Evolutionary conservation across 2,329 filamentous ascomycete species (phyloP).

Genomic region (Sporothrix curviconia): DNA sequence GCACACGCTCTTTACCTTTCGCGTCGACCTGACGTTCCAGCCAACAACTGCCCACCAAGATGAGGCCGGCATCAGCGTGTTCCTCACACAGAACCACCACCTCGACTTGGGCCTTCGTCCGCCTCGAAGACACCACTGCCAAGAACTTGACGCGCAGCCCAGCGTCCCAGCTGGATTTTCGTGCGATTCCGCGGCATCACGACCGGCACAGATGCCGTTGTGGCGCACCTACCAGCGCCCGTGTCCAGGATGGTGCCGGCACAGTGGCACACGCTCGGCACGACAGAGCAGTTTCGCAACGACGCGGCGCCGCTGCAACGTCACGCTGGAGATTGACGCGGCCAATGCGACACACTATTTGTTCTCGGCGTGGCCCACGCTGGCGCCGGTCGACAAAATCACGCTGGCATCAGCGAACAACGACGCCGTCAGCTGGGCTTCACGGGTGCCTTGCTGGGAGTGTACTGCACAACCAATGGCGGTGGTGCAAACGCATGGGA

Average conservation of each 20-base stretch:
- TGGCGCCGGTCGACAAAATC: conserved; percentile 26
- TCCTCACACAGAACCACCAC: conserved; percentile 49
- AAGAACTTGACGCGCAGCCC: conserved; percentile 19
- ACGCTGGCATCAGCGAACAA: conserved; percentile 30
- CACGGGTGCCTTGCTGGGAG: conserved; percentile 44
- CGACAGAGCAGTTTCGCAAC: not conserved
- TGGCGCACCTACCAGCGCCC: conserved; percentile 16
- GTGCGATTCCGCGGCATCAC: conserved; percentile 39
- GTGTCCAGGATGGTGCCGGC: conserved; percentile 33
- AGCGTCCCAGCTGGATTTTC: conserved; percentile 13
- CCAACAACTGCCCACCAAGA: conserved; percentile 31
- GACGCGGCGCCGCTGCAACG: not conserved
- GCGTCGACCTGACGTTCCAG: conserved; percentile 38
- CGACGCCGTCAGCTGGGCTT: conserved; percentile 33
- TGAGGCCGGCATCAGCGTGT: conserved; percentile 47
- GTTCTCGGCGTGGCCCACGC: conserved; percentile 32
- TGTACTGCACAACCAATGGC: conserved; percentile 48
- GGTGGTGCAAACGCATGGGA: too few relatives aligned
- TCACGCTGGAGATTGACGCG: conserved; percentile 38
- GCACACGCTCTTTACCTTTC: conserved; percentile 47
- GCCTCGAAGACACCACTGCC: conserved; percentile 28
- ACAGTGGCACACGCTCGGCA: conserved; percentile 28
- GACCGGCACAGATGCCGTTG: conserved; percentile 33
- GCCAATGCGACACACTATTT: conserved; percentile 40
- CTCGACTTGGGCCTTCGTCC: conserved; percentile 39